Percentiles rank a stretch among this genome's conserved stretches.
Conservation (phyloP, 1,284 basidiomycete species). For the Moniliophthora roreri region DNA sequence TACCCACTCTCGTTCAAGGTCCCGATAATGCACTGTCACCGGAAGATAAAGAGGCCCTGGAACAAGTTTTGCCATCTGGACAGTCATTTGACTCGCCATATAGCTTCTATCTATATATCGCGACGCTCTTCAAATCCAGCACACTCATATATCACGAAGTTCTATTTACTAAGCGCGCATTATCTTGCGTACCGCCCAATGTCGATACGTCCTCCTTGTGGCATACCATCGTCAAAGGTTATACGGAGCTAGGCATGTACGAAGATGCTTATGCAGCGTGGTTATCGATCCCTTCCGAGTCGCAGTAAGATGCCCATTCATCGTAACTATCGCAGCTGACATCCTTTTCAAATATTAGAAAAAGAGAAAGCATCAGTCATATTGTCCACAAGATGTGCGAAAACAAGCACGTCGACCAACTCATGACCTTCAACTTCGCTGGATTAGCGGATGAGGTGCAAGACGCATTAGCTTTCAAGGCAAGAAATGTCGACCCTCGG, state of each 20-base stretch:
- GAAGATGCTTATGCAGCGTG: conserved; percentile 85
- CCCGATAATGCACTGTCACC: conserved; percentile 48
- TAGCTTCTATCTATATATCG: conserved; percentile 76
- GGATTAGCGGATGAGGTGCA: conserved; percentile 89
- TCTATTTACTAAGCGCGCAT: conserved; percentile 73
- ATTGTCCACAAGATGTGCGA: conserved; percentile 95
- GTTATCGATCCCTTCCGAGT: conserved; percentile 70
- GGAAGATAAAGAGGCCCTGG: conserved; percentile 67
- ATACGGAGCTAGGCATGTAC: conserved; percentile 71
- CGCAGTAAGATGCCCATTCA: conserved; percentile 57
- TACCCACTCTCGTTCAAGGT: conserved; percentile 36
- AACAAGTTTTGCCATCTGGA: conserved; percentile 59
- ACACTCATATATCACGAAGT: conserved; percentile 63
- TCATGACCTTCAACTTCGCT: conserved; percentile 86
- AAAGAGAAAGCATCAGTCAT: conserved; percentile 76
- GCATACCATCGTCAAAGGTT: conserved; percentile 77
- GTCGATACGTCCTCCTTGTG: conserved; percentile 68
- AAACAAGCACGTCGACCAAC: conserved; percentile 73
- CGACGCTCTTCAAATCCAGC: conserved; percentile 69
- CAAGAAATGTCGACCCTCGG: conserved; percentile 90
- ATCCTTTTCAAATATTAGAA: conserved; percentile 50
- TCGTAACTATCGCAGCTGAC: conserved; percentile 9
- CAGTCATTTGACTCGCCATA: conserved; percentile 60
- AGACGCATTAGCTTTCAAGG: conserved; percentile 89
- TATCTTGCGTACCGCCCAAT: conserved; percentile 60